Percentiles rank a stretch among this genome's conserved stretches.
Conservation (phyloP, 1,284 basidiomycete genomes). For the Leccinum colubrinum region DNA sequence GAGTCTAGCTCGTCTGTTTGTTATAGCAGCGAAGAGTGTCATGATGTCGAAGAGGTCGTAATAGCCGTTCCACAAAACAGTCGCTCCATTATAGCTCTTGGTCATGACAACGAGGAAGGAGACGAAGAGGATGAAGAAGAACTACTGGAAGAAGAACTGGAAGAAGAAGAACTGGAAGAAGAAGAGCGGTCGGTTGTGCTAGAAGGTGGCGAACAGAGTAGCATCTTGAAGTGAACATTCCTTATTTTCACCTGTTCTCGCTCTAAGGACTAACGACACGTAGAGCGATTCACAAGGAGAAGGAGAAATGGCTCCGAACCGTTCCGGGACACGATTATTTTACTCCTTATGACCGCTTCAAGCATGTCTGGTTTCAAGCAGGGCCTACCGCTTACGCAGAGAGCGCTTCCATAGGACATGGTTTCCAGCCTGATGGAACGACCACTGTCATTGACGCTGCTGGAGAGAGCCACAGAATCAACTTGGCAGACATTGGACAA, state of each 20-base stretch:
- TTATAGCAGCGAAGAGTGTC: background rate
- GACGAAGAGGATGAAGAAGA: background rate
- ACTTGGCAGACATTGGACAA: background rate
- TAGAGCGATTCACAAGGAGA: slow-evolving; percentile 1
- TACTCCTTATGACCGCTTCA: slow-evolving; percentile 3
- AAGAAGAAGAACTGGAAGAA: background rate
- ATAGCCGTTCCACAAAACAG: too few relatives aligned
- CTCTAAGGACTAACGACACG: background rate
- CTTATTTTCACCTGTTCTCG: background rate
- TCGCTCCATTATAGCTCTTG: too few relatives aligned
- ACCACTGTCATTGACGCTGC: background rate
- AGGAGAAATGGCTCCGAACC: background rate
- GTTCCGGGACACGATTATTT: background rate
- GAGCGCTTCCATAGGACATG: background rate
- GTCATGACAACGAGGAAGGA: background rate
- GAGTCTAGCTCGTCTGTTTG: background rate
- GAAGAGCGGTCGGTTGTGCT: background rate
- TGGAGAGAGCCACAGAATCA: background rate
- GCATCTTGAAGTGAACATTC: background rate
- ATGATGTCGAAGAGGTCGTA: too few relatives aligned
- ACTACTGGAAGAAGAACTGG: too few relatives aligned
- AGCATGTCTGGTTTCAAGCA: background rate
- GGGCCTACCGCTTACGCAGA: slow-evolving; percentile 1
- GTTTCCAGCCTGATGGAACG: slow-evolving; percentile 1
- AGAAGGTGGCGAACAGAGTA: background rate